Evolutionary conservation across 1,284 basidiomycete species (phyloP), one percentile per base, ranked within the genome.

Genomic region (Cryptococcus maquisensis): DNA sequence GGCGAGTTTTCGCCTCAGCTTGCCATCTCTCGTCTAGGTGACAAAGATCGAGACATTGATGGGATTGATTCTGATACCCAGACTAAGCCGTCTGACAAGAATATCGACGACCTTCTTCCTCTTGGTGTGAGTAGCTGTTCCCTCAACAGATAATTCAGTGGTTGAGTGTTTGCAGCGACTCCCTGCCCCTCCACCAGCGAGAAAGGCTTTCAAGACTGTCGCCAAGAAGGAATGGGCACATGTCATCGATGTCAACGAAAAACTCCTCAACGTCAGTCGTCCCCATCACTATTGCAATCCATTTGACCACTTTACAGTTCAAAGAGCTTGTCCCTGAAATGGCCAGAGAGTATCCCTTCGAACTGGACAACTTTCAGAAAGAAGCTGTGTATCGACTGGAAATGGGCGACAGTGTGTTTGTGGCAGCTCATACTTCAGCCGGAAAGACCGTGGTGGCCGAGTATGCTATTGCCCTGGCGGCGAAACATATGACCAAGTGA

Each of bases 381-480:
- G 92, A 98, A 75, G 96, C 96, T 0, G 90, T 98, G 7, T 98
- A 97, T 76, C 93, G 95, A 71, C 82, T 99, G 13, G 96, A 99
- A 74, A 87, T 91, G 81, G 95, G 94, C 16, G 91, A 99, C 68
- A 94, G 90, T 15, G 95, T 99, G 18, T 99, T 99, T 75, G 94
- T 98, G 16, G 96, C 96, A 5, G 96, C 96, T 3, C 96, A 99
- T 77, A 99, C 96, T 2, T 95, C 91, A 32, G 96, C 96, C n/a
- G 96, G 96, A 50, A 98, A 99, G 78, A 98, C 96, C 0, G 96
- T 98, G 5, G 96, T 99, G 1, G 95, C 96, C 1, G 96, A 99
- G 72, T 99, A 98, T 74, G 96, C 96, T 4, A 98, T 98, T 62
- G 90, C 94, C 3, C 81, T 99, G 1, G 94, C 96, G 3, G 87